These are phyloP conservation scores for Torulaspora globosa DNA, from an alignment of 1,139 yeast genomes.

Conservation along the genomic window DNA sequence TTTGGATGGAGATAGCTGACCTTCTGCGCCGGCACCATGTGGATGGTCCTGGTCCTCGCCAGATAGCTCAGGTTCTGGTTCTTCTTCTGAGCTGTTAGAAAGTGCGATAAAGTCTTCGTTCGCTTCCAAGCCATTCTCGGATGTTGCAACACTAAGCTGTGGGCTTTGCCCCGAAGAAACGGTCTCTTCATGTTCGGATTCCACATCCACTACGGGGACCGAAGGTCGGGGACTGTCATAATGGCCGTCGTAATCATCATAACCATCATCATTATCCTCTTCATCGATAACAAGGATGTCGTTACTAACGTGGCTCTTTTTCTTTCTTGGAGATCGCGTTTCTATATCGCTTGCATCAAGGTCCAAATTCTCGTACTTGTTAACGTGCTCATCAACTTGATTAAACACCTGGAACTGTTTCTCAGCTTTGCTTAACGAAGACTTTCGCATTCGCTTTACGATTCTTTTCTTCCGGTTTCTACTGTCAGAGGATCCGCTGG, in stretches of 20 bases:
- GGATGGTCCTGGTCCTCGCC: constrained; percentile 31
- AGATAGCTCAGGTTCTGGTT: constrained; percentile 24
- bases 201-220: constrained; percentile 12
- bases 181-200: constrained; percentile 4
- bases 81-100: constrained; percentile 33
- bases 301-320: constrained; percentile 15
- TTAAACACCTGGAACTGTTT: constrained; percentile 32
- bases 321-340: constrained; percentile 7
- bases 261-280: constrained; percentile 23
- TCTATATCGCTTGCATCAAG: constrained; percentile 16
- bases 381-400: constrained; percentile 26
- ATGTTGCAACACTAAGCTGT: constrained; percentile 2
- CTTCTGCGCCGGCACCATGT: constrained; percentile 21
- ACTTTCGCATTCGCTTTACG: constrained; percentile 29
- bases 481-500: constrained; percentile 3
- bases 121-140: constrained; percentile 40
- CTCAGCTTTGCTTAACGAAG: constrained; percentile 32
- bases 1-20: constrained; percentile 9
- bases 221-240: constrained; percentile 13
- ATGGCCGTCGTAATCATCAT: constrained; percentile 25
- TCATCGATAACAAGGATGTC: constrained; percentile 19
- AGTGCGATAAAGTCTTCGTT: constrained; percentile 42
- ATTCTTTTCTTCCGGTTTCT: constrained; percentile 6
- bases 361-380: constrained; percentile 29
- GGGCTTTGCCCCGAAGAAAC: constrained; percentile 8